Evolutionary conservation across 2,329 filamentous ascomycete species (phyloP), one percentile per base, ranked within the genome.

Genomic region (Basipetospora chlamydospora): DNA sequence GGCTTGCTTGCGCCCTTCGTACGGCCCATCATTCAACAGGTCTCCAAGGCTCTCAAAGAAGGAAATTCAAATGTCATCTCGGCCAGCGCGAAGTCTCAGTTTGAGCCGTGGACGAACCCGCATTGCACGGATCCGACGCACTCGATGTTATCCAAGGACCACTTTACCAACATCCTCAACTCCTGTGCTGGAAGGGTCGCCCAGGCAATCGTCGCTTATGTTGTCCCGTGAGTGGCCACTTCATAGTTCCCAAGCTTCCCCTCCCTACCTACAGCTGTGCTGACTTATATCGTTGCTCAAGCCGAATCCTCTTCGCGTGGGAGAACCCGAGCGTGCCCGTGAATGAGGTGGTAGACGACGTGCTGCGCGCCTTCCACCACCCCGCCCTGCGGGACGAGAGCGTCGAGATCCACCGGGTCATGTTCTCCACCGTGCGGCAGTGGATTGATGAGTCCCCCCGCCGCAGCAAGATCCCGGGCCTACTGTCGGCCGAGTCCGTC

Each of bases 1-100:
- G 87, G 86, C 5, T 70, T 98, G 1, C 68, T 98, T 13, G 84
- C 90, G 1, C 90, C 90, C 0, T 96, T 92, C 55, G 72, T 98
- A 42, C 76, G 86, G 39, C 90, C 90, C 9, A 80, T 98, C 52
- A 95, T 98, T 56, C 80, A 79, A 36, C 74, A 81, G 37, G 85
- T 88, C 5, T 88, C 85, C 16, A 77, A 87, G 50, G 73, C 76
- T 23, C 66, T 98, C 18, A 93, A 96, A 59, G 71, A 79, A 17
- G 88, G 90, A 4, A 94, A 85, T 8, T 80, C 81, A 1, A 71
- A 74, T 16, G 64, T 79, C 47, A 75, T 79, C 46, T 63, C 61
- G 41, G 70, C 80, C 34, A 83, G 78, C 44, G 77, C 77, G 39
- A 71, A 81, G 41, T 73, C 78, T 41, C 83, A 88, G 59, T 73